Evolutionary conservation across 108 stramenopile species (phyloP), one percentile per base, ranked within the genome.

Genomic region (Fragilaria crotonensis): DNA sequence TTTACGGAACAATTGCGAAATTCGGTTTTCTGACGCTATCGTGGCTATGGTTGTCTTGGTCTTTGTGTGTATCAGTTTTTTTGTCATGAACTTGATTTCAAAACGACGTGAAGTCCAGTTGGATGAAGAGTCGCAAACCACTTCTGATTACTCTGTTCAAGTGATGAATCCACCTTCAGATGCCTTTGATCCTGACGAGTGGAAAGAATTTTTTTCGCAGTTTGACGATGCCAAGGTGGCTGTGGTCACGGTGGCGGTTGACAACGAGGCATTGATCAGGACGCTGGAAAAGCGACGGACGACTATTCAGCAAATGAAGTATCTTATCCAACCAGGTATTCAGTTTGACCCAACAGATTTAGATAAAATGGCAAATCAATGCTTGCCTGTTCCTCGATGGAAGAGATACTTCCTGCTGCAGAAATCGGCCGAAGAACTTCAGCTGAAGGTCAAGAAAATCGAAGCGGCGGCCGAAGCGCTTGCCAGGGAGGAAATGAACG

Each of bases 171-270:
- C 78, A 25, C 70, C 70, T 17, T 45, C 17, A 0, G 80, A 85
- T 62, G 84, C 84, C 9, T 68, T 54, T 26, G 68, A 77, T 52
- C 80, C 80, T 14, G 80, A 85, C 31, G 78, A 81, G 50, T 85
- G 81, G 80, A 65, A 60, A 33, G 59, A 75, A 48, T 84, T 80
- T 59, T 80, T 80, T 59, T 65, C 73, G n/a, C 71, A 32, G 30
- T 30, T 52, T 9, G 63, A 63, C 28, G 65, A 62, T 27, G 67
- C 70, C 4, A 46, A 67, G 22, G 66, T 67, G 5, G 55, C 59
- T 19, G 17, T 33, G 23, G 54, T 54, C 29, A 67, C 66, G 2
- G 45, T 67, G 14, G 59, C 66, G 5, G 28, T 47, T 50, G 50
- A 52, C 36, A 67, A 67, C 22, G 54, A 66, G 41, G 30, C 21